Conservation (phyloP, 345 rosid genomes). For the Citrus maxima region DNA sequence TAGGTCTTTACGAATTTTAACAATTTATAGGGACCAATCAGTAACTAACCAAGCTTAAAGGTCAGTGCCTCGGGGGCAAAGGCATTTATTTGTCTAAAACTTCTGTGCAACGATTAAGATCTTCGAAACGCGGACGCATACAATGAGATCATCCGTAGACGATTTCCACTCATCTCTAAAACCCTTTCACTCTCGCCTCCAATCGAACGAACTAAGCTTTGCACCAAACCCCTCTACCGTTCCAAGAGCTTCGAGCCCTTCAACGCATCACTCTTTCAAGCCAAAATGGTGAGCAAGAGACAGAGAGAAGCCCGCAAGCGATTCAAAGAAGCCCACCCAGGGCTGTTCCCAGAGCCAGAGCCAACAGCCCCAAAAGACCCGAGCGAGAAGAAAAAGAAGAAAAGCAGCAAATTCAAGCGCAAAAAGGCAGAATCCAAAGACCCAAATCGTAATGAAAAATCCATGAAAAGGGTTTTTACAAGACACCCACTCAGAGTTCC, state of each 20-base stretch:
- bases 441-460: slow-evolving; percentile 12
- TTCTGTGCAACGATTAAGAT: no score
- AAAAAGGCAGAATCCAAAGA: slow-evolving; percentile 38
- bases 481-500: slow-evolving; percentile 85
- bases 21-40: no score
- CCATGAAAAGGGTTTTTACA: slow-evolving; percentile 34
- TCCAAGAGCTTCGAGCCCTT: neutral
- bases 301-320: slow-evolving; percentile 73
- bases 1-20: no score
- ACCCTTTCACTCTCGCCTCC: neutral
- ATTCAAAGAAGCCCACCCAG: slow-evolving; percentile 62
- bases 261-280: neutral
- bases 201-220: neutral
- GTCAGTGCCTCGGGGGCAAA: neutral
- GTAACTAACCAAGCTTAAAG: no score
- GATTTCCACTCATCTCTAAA: neutral
- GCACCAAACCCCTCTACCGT: slow-evolving; percentile 2
- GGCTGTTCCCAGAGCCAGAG: slow-evolving; percentile 59
- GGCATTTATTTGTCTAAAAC: neutral
- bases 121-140: neutral
- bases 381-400: slow-evolving; percentile 47
- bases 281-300: slow-evolving; percentile 67
- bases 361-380: slow-evolving; percentile 72
- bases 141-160: neutral
- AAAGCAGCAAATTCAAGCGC: slow-evolving; percentile 59